These are phyloP conservation scores for Ganoderma multipileum DNA, from an alignment of 1,284 basidiomycete genomes.

Conservation along the genomic window DNA sequence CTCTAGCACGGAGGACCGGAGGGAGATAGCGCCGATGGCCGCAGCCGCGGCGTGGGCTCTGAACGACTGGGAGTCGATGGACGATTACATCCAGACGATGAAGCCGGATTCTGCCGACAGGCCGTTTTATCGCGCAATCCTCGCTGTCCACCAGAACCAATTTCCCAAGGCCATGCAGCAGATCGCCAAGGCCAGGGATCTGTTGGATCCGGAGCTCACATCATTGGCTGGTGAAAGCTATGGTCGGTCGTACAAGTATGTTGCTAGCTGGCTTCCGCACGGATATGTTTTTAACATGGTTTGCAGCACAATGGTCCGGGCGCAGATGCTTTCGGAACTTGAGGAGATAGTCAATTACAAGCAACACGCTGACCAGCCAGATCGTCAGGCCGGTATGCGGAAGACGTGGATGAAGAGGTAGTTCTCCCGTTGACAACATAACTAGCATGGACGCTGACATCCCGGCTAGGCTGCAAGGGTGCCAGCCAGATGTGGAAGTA, in stretches of 20 bases:
- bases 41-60: conserved; percentile 98
- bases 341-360: conserved; percentile 99
- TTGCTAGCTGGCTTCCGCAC: conserved; percentile 19
- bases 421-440: conserved; percentile 7
- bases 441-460: conserved; percentile 46
- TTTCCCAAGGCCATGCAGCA: conserved; percentile 91
- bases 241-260: conserved; percentile 93
- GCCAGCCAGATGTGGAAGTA: conserved; percentile 98
- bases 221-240: conserved; percentile 96
- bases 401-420: conserved; percentile 96
- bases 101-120: conserved; percentile 93
- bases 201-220: conserved; percentile 91
- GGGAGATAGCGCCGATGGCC: conserved; percentile 95
- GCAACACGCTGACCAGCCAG: conserved; percentile 92
- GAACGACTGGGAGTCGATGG: conserved; percentile 98
- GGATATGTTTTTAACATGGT: conserved; percentile 17
- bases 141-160: conserved; percentile 96
- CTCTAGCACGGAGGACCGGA: conserved; percentile 84
- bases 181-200: conserved; percentile 94
- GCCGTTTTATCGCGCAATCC: conserved; percentile 95
- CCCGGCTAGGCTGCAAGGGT: conserved; percentile 75
- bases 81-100: conserved; percentile 96
- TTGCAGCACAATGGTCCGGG: conserved; percentile 90
- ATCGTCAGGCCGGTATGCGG: conserved; percentile 85
- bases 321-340: conserved; percentile 98